Conservation (phyloP, 1,139 yeast genomes). For the Hyphopichia fennica region DNA sequence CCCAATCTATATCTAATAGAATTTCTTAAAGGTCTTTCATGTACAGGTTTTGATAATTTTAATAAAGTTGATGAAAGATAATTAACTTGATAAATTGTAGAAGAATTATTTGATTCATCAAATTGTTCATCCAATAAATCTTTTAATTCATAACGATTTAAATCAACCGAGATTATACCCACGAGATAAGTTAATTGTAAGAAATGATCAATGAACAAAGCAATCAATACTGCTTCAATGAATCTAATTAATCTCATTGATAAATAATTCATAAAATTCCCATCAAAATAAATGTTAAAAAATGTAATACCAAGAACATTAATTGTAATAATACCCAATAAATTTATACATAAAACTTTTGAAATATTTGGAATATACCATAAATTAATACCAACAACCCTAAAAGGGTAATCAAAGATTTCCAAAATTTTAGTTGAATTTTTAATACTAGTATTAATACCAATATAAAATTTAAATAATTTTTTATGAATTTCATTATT, state of each 20-base stretch:
- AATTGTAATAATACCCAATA: constrained; percentile 9
- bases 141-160: constrained; percentile 60
- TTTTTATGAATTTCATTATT: constrained; percentile 21
- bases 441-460: constrained; percentile 12
- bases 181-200: constrained; percentile 64
- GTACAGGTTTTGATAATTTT: constrained; percentile 14
- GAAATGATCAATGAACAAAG: constrained; percentile 54
- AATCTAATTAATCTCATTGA: constrained; percentile 16
- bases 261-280: constrained; percentile 18
- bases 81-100: constrained; percentile 16
- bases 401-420: constrained; percentile 3
- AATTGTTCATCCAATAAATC: constrained; percentile 36
- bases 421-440: constrained; percentile 2
- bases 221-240: constrained; percentile 22
- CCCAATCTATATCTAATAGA: constrained; percentile 32
- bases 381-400: constrained; percentile 6
- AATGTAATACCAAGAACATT: constrained; percentile 13
- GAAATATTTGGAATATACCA: constrained; percentile 19
- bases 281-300: constrained; percentile 16
- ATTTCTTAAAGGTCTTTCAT: constrained; percentile 17
- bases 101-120: background rate
- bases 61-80: constrained; percentile 26
- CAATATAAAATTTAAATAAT: constrained; percentile 26
- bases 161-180: constrained; percentile 66
- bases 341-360: constrained; percentile 16